Base-by-base conservation (phyloP, 2,329 filamentous ascomycete species). In the Penicillium sp. region DNA sequence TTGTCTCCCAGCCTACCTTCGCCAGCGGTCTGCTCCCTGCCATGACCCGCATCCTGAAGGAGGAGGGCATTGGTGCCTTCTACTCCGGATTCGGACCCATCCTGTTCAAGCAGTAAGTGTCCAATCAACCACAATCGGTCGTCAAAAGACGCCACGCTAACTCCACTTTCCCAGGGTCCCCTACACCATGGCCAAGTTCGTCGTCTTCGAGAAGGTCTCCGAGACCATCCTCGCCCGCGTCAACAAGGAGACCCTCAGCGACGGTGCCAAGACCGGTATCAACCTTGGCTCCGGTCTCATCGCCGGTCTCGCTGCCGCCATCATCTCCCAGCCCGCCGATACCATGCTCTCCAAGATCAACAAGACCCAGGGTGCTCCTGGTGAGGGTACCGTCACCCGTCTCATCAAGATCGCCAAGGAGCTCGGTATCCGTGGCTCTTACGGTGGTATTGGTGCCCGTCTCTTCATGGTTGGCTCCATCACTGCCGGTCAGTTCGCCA, bases 281-380 rank as follows among this genome's bases (percentile, higher is more conserved):
- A 93, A 95, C 83, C 80, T 95, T 64, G 83, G 87, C 34, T 91
- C 88, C 60, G 90, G 90, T 78, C 77, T 95, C 61, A 81, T 91
- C 50, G 90, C 90, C 47, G 81, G 16, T 80, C 89, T 95, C 77
- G 89, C 88, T 65, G 89, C 89, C 64, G 89, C 89, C 69, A 72
- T 92, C 64, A 81, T 95, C 71, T 95, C 89, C 57, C 89, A 95
- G 79, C 89, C 89, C 64, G 89, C 89, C 72, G 89, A 95, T 74
- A 95, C 89, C 70, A 95, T 95, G 89, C 84, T 95, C 59, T 87
- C 82, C 77, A 93, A 92, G 83, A 93, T 95, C 81, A 95, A 95
- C 87, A 93, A 93, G 87, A 89, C 87, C 76, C 84, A 89, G 80
- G 89, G 88, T 76, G 78, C 83, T 54, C 88, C 89, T 60, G 89